These are phyloP conservation scores for Xylariaceae sp. DNA, from an alignment of 2,329 filamentous ascomycete genomes.

Conservation along the genomic window DNA sequence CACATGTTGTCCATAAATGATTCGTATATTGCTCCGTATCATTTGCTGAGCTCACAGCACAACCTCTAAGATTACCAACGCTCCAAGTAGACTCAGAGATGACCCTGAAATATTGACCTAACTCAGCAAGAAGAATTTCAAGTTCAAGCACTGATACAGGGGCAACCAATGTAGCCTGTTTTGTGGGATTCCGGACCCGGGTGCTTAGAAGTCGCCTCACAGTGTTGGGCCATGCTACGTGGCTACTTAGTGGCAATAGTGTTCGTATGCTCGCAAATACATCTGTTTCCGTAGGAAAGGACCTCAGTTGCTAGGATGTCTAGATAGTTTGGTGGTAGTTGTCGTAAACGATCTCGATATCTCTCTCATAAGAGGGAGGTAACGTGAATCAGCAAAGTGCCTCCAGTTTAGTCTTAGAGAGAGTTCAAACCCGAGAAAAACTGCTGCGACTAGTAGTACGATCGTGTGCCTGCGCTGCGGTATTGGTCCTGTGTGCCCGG, in stretches of 20 bases:
- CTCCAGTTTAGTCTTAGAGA: not conserved
- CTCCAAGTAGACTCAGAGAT: not conserved
- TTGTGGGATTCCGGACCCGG: too few species aligned
- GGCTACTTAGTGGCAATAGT: too few species aligned
- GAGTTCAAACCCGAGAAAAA: not conserved
- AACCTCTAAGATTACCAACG: not conserved
- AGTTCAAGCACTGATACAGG: too few species aligned
- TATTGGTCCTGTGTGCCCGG: conserved; percentile 33
- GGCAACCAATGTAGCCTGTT: too few species aligned
- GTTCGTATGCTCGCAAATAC: too few species aligned
- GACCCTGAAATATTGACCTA: too few species aligned
- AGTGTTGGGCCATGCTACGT: too few species aligned
- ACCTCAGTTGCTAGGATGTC: too few species aligned
- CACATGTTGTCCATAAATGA: not conserved
- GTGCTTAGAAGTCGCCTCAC: too few species aligned
- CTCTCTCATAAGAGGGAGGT: not conserved
- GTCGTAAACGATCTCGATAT: not conserved
- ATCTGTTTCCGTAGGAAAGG: too few species aligned
- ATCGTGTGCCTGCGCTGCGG: conserved; percentile 33
- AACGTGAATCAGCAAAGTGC: not conserved
- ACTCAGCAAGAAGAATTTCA: too few species aligned
- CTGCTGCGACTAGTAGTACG: conserved; percentile 33
- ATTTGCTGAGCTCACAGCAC: not conserved
- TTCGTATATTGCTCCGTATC: not conserved
- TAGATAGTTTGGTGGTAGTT: too few species aligned